These are phyloP conservation scores for Choiromyces venosus DNA, from an alignment of 495 filamentous ascomycete species.

Conservation along the genomic window DNA sequence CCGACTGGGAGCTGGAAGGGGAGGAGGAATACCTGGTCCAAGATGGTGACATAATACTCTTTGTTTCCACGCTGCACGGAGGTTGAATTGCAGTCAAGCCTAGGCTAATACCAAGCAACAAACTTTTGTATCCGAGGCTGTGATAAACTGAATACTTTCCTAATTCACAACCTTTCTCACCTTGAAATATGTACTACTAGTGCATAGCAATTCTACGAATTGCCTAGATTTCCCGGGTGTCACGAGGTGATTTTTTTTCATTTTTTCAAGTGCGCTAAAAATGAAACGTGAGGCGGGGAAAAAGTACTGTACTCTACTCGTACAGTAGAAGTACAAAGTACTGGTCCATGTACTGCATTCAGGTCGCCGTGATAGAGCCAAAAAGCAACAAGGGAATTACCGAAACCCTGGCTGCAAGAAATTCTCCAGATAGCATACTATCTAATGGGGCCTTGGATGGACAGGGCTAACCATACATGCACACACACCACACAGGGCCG, in stretches of 20 bases:
- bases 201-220: not conserved
- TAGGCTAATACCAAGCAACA: not conserved
- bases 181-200: not conserved
- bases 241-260: not conserved
- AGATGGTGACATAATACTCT: slow-evolving; percentile 77
- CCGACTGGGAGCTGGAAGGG: slow-evolving; percentile 96
- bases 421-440: not conserved
- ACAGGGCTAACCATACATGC: not conserved
- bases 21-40: slow-evolving; percentile 84
- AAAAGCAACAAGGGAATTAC: not conserved
- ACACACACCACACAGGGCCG: not conserved
- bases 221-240: not conserved
- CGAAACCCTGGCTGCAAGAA: not conserved
- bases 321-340: not conserved
- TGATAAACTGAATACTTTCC: not conserved
- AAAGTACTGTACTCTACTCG: not conserved
- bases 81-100: slow-evolving; percentile 50
- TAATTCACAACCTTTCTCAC: not conserved
- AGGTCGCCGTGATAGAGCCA: not conserved
- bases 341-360: not conserved
- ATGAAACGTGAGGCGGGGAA: not conserved
- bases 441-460: not conserved
- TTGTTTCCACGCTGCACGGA: slow-evolving; percentile 96
- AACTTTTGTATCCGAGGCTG: not conserved
- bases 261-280: not conserved